Evolutionary conservation across 768 basidiomycete species (phyloP).

Genomic region (Scleroderma citrinum): DNA sequence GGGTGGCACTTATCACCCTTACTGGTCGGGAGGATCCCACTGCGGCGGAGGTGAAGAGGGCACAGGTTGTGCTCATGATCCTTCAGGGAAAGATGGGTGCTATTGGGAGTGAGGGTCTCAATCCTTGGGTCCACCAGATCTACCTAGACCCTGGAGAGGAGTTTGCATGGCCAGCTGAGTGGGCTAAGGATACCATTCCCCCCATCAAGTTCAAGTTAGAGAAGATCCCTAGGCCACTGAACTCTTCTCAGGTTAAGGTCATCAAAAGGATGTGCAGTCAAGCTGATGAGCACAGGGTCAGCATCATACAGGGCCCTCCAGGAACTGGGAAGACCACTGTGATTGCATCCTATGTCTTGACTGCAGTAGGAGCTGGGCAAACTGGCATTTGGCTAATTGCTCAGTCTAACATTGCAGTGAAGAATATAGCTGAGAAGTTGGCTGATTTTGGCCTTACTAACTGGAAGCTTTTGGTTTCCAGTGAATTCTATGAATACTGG

Average conservation of each 20-base stretch:
- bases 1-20: constrained; percentile 35
- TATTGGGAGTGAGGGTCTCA: constrained; percentile 23
- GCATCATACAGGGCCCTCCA: constrained; percentile 46
- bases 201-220: constrained; percentile 12
- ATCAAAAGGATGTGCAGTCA: constrained; percentile 34
- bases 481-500: constrained; percentile 63
- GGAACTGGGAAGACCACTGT: constrained; percentile 74
- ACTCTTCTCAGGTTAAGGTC: constrained; percentile 34
- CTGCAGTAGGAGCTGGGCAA: constrained; percentile 34
- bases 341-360: constrained; percentile 56
- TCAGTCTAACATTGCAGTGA: constrained; percentile 84
- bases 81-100: constrained; percentile 28
- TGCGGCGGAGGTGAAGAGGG: constrained; percentile 44
- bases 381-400: constrained; percentile 74
- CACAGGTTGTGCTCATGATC: constrained; percentile 23
- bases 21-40: constrained; percentile 55
- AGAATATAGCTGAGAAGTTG: constrained; percentile 83
- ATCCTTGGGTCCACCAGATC: constrained; percentile 34
- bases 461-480: constrained; percentile 70
- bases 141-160: constrained; percentile 24
- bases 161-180: constrained; percentile 35
- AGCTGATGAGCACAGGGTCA: constrained; percentile 30
- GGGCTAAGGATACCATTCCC: constrained; percentile 12
- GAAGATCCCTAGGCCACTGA: constrained; percentile 27
- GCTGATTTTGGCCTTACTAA: constrained; percentile 42